phyloP scores from a whole-genome alignment of 2,329 filamentous ascomycete species.

The Apiospora pterosperma region DNA sequence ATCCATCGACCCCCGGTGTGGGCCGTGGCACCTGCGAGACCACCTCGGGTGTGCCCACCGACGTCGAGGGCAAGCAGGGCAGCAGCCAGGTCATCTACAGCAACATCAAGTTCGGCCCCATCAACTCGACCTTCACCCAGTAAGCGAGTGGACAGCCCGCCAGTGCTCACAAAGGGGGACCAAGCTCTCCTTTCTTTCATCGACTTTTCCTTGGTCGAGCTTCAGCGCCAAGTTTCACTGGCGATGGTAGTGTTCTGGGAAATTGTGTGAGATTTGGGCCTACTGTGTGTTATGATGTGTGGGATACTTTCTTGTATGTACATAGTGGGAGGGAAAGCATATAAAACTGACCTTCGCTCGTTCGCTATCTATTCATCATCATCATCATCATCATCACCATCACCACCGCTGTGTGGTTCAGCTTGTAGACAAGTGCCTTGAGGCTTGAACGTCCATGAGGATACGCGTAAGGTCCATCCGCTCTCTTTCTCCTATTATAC shows the following conservation, averaged over 20 bases:
- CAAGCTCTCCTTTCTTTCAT: background rate
- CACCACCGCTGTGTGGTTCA: background rate
- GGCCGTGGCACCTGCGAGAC: conserved; percentile 43
- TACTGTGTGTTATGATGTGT: background rate
- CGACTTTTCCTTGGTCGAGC: background rate
- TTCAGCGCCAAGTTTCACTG: background rate
- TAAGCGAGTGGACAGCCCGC: background rate
- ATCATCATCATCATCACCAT: background rate
- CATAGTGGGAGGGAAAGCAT: background rate
- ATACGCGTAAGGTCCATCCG: too few species aligned
- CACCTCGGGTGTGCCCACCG: conserved; percentile 40
- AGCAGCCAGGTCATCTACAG: conserved; percentile 41
- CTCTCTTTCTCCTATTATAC: too few species aligned
- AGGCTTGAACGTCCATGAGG: too few species aligned
- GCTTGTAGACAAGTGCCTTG: background rate
- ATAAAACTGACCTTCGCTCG: background rate
- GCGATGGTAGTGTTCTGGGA: background rate
- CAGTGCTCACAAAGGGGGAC: background rate
- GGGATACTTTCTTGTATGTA: background rate
- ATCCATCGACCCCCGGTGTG: conserved; percentile 32
- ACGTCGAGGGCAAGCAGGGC: conserved; percentile 35
- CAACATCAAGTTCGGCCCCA: conserved; percentile 45
- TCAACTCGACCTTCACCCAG: conserved; percentile 38
- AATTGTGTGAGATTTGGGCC: background rate
- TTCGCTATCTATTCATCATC: background rate